Evolutionary conservation across 169 alveolate species (phyloP).

Genomic region (Eimeria praecox): DNA sequence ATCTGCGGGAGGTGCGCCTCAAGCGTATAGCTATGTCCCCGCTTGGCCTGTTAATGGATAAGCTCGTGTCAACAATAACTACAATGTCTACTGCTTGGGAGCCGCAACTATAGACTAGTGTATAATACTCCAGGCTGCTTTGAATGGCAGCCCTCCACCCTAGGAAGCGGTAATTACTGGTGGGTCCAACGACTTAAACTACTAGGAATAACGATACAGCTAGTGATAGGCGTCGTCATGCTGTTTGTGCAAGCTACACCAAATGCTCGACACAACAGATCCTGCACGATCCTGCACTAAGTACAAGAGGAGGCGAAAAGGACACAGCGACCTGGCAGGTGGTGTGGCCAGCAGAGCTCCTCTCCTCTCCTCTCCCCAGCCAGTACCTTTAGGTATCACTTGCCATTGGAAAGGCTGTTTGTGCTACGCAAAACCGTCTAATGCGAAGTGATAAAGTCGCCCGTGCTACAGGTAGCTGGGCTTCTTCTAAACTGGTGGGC

Average conservation of each 20-base stretch:
- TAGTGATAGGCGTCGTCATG: background rate
- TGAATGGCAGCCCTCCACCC: background rate
- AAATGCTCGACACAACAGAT: background rate
- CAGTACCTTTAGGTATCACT: background rate
- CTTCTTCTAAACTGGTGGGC: constrained; percentile 15
- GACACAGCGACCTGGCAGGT: background rate
- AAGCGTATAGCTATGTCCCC: background rate
- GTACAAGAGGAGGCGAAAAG: background rate
- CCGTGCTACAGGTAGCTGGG: background rate
- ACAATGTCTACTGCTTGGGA: no score
- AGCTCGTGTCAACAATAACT: no score
- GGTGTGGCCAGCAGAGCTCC: background rate
- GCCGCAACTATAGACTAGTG: background rate
- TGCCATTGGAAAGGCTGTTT: background rate
- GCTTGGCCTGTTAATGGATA: background rate
- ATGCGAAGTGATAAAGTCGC: background rate
- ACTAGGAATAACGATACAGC: background rate
- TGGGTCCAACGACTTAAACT: background rate
- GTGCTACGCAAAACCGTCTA: constrained; percentile 7
- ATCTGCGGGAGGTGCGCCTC: no score
- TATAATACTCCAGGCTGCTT: background rate
- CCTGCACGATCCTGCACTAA: background rate
- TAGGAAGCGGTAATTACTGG: background rate
- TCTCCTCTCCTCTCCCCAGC: background rate
- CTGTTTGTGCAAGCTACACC: background rate